A percentile compares a stretch with the other conserved stretches of the same genome.
phyloP scores from a whole-genome alignment of 1,284 basidiomycete species.

The Ganoderma sp. region DNA sequence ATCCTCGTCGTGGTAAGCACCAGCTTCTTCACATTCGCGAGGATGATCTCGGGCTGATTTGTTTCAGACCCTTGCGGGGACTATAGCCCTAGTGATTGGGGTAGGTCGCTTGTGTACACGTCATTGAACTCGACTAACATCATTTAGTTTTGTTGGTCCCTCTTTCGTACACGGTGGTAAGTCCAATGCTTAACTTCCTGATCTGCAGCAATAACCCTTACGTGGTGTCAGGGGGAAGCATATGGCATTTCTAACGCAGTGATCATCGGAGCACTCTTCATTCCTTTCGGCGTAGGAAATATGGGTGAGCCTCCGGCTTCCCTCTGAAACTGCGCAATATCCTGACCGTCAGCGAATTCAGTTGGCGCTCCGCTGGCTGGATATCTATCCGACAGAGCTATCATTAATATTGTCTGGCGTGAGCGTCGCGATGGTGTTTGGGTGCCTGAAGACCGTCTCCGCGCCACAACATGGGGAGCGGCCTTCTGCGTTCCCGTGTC shows the following conservation, averaged over 20 bases:
- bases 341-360: constrained; percentile 27
- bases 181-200: background rate
- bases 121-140: background rate
- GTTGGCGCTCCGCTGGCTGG: constrained; percentile 62
- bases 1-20: constrained; percentile 60
- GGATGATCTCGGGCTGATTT: background rate
- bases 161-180: constrained; percentile 49
- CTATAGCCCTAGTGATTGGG: constrained; percentile 51
- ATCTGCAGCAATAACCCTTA: background rate
- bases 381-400: constrained; percentile 54
- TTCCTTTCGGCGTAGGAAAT: constrained; percentile 66
- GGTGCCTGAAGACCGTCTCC: constrained; percentile 67
- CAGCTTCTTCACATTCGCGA: background rate
- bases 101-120: constrained; percentile 37
- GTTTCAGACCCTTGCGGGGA: constrained; percentile 48
- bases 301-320: constrained; percentile 60
- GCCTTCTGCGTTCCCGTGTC: constrained; percentile 53
- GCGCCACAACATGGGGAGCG: constrained; percentile 53
- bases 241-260: constrained; percentile 67
- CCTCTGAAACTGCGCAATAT: background rate
- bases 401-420: constrained; percentile 54
- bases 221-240: constrained; percentile 50
- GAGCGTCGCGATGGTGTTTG: constrained; percentile 52
- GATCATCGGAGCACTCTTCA: constrained; percentile 63
- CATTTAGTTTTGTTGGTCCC: constrained; percentile 46